Conservation (phyloP, 163 green algal species). For the Coccomyxa subellipsoidea region DNA sequence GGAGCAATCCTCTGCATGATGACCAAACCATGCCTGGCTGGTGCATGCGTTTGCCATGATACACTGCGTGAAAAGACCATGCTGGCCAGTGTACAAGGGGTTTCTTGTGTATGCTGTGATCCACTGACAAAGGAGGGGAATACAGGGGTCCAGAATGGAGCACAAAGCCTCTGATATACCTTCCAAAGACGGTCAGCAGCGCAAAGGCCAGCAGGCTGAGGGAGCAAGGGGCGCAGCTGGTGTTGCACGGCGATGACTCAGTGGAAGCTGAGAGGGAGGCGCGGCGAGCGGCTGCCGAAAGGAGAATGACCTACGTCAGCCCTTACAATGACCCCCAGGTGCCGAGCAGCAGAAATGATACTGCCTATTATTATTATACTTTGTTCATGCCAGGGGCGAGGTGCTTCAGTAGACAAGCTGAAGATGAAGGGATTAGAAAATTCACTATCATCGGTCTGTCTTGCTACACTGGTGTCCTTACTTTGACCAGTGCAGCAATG, state of each 20-base stretch:
- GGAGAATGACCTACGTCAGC: slow-evolving; percentile 42
- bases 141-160: not conserved
- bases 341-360: not conserved
- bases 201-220: slow-evolving; percentile 47
- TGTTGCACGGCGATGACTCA: slow-evolving; percentile 37
- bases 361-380: too few relatives aligned
- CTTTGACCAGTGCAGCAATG: too few relatives aligned
- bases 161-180: slow-evolving; percentile 36
- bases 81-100: not conserved
- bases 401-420: too few relatives aligned
- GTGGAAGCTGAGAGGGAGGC: slow-evolving; percentile 51
- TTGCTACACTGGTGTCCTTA: too few relatives aligned
- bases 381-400: too few relatives aligned
- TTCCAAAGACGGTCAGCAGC: slow-evolving; percentile 39
- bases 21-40: not conserved
- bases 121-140: not conserved
- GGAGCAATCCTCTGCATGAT: too few relatives aligned
- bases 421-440: too few relatives aligned
- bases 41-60: not conserved
- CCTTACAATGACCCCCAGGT: slow-evolving; percentile 69
- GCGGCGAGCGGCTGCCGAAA: slow-evolving; percentile 24
- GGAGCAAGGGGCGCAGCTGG: slow-evolving; percentile 28
- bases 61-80: not conserved
- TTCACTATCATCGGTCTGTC: too few relatives aligned
- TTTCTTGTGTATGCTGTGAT: too few relatives aligned